These are phyloP conservation scores for Verticillium isaacii DNA, from an alignment of 2,329 filamentous ascomycete species.

Conservation along the genomic window DNA sequence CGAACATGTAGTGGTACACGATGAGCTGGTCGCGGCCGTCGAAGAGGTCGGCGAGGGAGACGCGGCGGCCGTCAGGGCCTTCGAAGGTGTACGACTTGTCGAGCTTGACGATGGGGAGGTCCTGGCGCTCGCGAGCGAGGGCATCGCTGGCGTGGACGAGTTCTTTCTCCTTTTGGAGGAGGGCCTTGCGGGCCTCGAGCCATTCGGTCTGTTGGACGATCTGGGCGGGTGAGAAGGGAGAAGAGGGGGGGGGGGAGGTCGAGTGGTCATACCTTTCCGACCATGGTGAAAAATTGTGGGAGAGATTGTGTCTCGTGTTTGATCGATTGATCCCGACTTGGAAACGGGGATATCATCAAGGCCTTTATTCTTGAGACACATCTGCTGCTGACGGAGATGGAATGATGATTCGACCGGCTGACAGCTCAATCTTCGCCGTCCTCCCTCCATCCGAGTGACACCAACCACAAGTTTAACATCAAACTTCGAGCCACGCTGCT, in stretches of 20 bases:
- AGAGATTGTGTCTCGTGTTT: too few species aligned
- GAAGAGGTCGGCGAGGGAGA: constrained; percentile 25
- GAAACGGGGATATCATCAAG: too few species aligned
- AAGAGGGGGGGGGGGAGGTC: not conserved
- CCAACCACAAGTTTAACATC: not conserved
- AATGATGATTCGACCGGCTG: not conserved
- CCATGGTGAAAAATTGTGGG: too few species aligned
- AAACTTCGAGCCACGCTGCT: not conserved
- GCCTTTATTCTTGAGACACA: not conserved
- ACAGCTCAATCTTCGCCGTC: not conserved
- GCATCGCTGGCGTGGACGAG: constrained; percentile 21
- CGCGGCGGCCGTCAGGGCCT: constrained; percentile 17
- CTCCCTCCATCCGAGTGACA: not conserved
- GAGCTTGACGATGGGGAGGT: constrained; percentile 35
- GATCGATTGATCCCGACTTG: too few species aligned
- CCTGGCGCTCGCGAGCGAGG: constrained; percentile 23
- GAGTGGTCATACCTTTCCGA: too few species aligned
- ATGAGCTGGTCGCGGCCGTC: constrained; percentile 28
- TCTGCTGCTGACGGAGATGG: not conserved
- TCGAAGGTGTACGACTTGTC: constrained; percentile 29
- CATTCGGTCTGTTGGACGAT: constrained; percentile 27
- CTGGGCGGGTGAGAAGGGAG: constrained; percentile 13
- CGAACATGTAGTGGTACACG: constrained; percentile 43
- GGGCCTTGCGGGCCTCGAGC: constrained; percentile 24
- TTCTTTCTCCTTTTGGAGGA: constrained; percentile 29